Percentiles rank a stretch among this genome's conserved stretches.
phyloP scores from a whole-genome alignment of 83 land plant genomes.

The Picea abies region DNA sequence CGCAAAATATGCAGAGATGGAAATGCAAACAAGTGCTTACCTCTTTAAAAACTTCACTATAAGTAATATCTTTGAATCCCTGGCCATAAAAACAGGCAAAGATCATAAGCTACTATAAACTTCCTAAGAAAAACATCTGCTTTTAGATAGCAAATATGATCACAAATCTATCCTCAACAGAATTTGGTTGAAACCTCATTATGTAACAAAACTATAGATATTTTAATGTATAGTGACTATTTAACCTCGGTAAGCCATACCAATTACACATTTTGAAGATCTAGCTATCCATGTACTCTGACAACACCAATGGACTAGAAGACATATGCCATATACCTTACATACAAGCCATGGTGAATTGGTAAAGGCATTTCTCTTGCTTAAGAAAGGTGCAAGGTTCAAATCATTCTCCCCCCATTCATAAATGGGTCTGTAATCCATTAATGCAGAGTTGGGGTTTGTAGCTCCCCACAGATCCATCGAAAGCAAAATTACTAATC shows the following conservation, averaged over 20 bases:
- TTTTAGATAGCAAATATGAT: background rate
- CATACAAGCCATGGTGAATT: background rate
- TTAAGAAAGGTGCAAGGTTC: background rate
- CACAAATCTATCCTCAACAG: background rate
- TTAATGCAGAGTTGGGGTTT: background rate
- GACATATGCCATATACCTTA: background rate
- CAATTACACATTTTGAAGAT: background rate
- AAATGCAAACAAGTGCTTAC: conserved; percentile 20
- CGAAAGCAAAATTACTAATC: background rate
- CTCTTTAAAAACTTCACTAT: conserved; percentile 78
- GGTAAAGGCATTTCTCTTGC: background rate
- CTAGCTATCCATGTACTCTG: background rate
- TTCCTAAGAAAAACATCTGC: background rate
- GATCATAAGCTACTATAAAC: conserved; percentile 6
- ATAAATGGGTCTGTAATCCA: no score
- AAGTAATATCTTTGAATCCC: conserved; percentile 71
- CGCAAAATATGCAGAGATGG: background rate
- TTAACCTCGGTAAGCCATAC: background rate
- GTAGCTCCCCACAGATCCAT: background rate
- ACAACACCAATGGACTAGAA: background rate
- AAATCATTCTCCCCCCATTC: no score
- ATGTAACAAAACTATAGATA: background rate
- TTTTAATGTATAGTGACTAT: background rate
- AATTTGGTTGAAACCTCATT: background rate
- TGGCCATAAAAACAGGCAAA: conserved; percentile 26